Base-by-base conservation (phyloP, 495 filamentous ascomycete genomes). In the Xylaria longipes region DNA sequence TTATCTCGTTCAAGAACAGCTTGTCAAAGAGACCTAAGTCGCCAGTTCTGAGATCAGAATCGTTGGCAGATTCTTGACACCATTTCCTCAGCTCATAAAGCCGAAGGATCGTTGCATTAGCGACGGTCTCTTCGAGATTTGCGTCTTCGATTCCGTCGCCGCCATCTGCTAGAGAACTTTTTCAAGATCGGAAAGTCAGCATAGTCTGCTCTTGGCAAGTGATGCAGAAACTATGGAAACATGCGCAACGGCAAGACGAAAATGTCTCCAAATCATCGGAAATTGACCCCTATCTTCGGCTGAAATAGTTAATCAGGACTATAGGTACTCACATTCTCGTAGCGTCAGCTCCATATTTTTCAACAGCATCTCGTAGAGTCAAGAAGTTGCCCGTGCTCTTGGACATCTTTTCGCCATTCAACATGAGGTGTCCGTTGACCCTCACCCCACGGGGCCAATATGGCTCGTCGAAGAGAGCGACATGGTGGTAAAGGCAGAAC, bases 341-440 rank as follows among this genome's bases (percentile, higher is more conserved):
- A 22, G 95, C 95, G 82, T 98, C 95, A 9, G 96, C 94, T 74
- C 95, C 96, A 79, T 94, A 99, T 80, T 99, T 99, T 73, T 91
- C 89, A 25, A 95, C 89, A 6, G 93, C 88, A 62, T 97, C 92
- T 72, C 91, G 89, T 33, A 99, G 85, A 27, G 95, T 99, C 76
- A 99, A 86, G 84, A 99, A 99, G 83, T 98, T 98, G 74, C 95
- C 94, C 6, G 94, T 97, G 70, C 88, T 92, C 84, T 99, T 99
- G 80, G 89, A 90, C 96, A 98, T 98, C 86, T 98, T 99, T 73
- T 97, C 93, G 46, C 94, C 95, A 77, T 98, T 98, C 60, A 98
- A 87, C 77, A 97, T 89, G 71, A 98, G 87, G 83, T 97, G 95
- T 9, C 96, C 96, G 78, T 99, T 99, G 50, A 91, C 90, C 67